Conservation (phyloP, 768 basidiomycete genomes). For the Kwoniella sp. region DNA sequence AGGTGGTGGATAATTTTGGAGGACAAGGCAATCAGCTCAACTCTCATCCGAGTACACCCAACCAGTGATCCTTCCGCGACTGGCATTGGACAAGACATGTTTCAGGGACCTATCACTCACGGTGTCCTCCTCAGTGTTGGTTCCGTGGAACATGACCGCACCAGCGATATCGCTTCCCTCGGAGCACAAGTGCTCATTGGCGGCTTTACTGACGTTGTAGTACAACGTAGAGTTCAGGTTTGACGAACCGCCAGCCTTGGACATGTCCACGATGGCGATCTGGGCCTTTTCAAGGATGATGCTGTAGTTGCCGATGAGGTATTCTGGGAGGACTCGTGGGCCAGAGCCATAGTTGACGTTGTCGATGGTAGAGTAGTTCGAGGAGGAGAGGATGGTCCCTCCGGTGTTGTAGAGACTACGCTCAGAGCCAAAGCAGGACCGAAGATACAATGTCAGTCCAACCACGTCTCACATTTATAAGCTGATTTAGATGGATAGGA, state of each 20-base stretch:
- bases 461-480: no score
- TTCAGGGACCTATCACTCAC: constrained; percentile 12
- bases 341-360: constrained; percentile 27
- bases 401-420: constrained; percentile 32
- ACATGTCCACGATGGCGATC: constrained; percentile 24
- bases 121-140: constrained; percentile 54
- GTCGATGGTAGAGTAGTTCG: constrained; percentile 21
- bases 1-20: neutral
- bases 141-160: constrained; percentile 42
- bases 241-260: constrained; percentile 9
- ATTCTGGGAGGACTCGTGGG: constrained; percentile 2
- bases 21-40: no score
- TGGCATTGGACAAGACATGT: neutral
- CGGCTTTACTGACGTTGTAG: constrained; percentile 29
- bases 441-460: no score
- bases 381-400: constrained; percentile 24
- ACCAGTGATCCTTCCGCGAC: no score
- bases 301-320: constrained; percentile 16
- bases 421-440: no score
- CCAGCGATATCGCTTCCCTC: constrained; percentile 40
- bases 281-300: constrained; percentile 24
- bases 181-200: constrained; percentile 42
- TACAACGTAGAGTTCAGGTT: constrained; percentile 24
- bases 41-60: no score
- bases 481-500: no score